Base-by-base conservation (phyloP, 495 filamentous ascomycete species). In the Cairneyella variabilis region DNA sequence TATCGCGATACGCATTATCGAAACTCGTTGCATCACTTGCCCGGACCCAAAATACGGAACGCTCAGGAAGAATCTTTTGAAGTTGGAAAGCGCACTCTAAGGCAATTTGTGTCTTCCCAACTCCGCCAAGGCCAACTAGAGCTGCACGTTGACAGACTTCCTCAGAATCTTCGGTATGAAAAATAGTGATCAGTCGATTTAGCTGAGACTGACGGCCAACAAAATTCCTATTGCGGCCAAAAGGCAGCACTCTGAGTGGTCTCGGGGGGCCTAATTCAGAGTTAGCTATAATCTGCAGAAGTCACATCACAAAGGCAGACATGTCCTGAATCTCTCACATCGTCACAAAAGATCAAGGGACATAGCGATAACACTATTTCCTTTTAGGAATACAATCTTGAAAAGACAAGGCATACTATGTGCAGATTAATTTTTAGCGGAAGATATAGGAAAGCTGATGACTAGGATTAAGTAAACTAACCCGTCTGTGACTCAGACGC, bases 91-190 rank as follows among this genome's bases (percentile, higher is more conserved):
- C 21, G 18, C 21, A 44, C 18, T 44, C 21, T 21, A 44, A 44
- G 0, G 67, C 71, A 21, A 82, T 59, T 48, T 77, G 57, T 14
- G 77, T 76, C 52, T 79, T 80, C 0, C 74, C 74, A 1, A 75
- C 58, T 1, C 75, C 76, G 0, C 73, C 76, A 2, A 78, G 64
- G 0, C 77, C 76, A 28, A 56, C 49, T 2, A 81, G 37, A 0
- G 70, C 66, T 7, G 66, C 32, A 39, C 20, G 32, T 23, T 25
- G 32, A 51, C 16, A 51, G 14, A 39, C 36, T 26, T 53, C 23
- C 21, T 39, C 22, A 23, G 32, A 18, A 40, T 37, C 32, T 20
- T 39, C 10, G 23, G 18, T 51, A 27, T 51, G 14, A 21, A 51
- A 20, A 38, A 53, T 53, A 21, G 3, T 38, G 25, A 44, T 44